Evolutionary conservation across 2,329 filamentous ascomycete genomes (phyloP), one percentile per base, ranked within the genome.

Genomic region (Aulographum hederae): DNA sequence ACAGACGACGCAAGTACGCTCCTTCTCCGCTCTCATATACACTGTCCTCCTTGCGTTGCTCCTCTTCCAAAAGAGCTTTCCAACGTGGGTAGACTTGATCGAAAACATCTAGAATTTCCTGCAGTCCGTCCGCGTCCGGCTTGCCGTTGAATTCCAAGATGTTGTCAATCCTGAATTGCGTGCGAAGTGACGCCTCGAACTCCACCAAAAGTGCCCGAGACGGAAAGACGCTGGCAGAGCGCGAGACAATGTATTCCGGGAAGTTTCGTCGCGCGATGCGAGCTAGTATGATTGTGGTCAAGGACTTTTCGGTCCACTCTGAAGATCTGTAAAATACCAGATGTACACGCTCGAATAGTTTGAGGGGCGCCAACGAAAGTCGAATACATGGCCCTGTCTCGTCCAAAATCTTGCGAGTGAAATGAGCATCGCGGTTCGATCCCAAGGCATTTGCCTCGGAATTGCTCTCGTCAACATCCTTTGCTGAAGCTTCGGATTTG

Each of bases 261-360:
- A 94, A 98, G 47, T 85, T 89, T 21, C 81, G 68, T 27, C 73
- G 69, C 2, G 85, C 80, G 35, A 92, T 92, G 39, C 86, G 85
- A 5, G 89, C 81, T 4, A 98, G 65, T 28, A 98, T 93, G 33
- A 95, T 86, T 0, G 85, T 86, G 2, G 82, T 95, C 11, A 98
- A 60, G 1, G 86, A 94, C 51, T 93, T 95, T 44, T 95, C 86
- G 0, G 85, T 92, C 89, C 89, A 98, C 49, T 93, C 80, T 0
- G 82, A 91, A 6, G 85, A 94, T 36, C 86, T 69, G 51, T 95
- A 95, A 51, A 94, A 98, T 18, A 98, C 84, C 2, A 98, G 59
- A 54, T 95, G 89, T 1, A 95, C 84, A 17, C 89, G 71, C 51
- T 94, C 84, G 44, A 98, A 98, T 1, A 98, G 65, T 44, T 74